A percentile compares a stretch with the other conserved stretches of the same genome.
Conservation (phyloP, 1,284 basidiomycete species). For the Microbotryum intermedium region DNA sequence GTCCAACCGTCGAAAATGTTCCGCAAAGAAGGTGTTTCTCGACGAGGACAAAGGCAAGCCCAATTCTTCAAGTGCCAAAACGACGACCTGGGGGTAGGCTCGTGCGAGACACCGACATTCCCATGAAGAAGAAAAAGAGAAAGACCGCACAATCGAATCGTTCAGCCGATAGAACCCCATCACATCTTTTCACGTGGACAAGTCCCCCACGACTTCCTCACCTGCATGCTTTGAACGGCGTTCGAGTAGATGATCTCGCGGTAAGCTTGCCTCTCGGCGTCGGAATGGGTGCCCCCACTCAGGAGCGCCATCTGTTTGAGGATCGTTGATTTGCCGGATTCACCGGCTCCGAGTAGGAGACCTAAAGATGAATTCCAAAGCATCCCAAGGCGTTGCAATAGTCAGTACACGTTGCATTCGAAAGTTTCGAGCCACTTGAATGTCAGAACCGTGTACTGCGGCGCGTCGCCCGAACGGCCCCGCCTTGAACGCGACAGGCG, state of each 20-base stretch:
- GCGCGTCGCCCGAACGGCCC: too few species aligned
- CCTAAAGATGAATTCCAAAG: too few species aligned
- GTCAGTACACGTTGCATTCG: too few species aligned
- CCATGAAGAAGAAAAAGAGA: not conserved
- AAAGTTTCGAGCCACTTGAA: too few species aligned
- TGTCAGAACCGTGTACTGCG: too few species aligned
- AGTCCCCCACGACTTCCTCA: not conserved
- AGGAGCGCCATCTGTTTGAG: slow-evolving; percentile 69
- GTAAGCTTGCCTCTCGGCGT: slow-evolving; percentile 82
- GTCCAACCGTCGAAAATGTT: too few species aligned
- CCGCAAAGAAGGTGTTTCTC: not conserved
- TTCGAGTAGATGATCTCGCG: slow-evolving; percentile 93
- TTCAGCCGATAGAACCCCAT: not conserved
- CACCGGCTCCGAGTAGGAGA: slow-evolving; percentile 75
- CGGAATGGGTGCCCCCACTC: slow-evolving; percentile 58
- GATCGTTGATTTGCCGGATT: slow-evolving; percentile 76
- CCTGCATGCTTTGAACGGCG: slow-evolving; percentile 45
- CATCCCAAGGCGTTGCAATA: too few species aligned
- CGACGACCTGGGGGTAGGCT: not conserved
- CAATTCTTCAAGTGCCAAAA: not conserved
- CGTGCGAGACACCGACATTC: slow-evolving; percentile 1
- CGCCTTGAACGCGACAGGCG: too few species aligned
- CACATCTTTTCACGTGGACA: not conserved
- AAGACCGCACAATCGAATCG: too few species aligned
- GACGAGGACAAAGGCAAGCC: not conserved